phyloP scores from a whole-genome alignment of 148 eudicot species.

The Rhododendron ferrugineum region DNA sequence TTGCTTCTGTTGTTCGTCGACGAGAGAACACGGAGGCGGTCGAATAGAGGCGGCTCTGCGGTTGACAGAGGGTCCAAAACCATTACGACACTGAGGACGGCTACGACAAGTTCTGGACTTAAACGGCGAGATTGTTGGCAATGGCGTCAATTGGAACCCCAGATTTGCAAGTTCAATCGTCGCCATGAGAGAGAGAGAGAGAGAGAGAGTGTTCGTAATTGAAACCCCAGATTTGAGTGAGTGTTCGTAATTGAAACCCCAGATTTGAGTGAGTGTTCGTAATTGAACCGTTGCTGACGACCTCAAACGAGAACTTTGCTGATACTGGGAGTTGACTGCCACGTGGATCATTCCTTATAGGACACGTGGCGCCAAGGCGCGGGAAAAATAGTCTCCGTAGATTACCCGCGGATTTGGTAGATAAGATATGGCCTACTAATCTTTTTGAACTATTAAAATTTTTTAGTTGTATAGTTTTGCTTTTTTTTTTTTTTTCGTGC shows the following conservation, averaged over 20 bases:
- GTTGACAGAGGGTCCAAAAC: background rate
- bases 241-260: background rate
- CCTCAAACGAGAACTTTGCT: background rate
- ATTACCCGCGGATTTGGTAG: background rate
- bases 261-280: background rate
- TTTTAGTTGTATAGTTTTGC: too few species aligned
- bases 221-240: conserved; percentile 7
- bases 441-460: too few species aligned
- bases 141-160: conserved; percentile 10
- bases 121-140: background rate
- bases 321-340: background rate
- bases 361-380: background rate
- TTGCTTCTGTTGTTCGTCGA: conserved; percentile 17
- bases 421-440: background rate
- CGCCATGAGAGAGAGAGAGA: conserved; percentile 5
- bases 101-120: background rate
- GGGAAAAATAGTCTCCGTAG: background rate
- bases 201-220: background rate
- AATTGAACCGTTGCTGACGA: conserved; percentile 2
- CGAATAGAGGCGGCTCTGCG: background rate
- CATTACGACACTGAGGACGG: background rate
- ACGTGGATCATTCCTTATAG: background rate
- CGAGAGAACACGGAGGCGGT: conserved; percentile 14
- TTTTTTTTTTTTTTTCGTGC: background rate
- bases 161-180: conserved; percentile 3